phyloP scores from a whole-genome alignment of 257 asterid genomes.

The Solanum medicagineum region DNA sequence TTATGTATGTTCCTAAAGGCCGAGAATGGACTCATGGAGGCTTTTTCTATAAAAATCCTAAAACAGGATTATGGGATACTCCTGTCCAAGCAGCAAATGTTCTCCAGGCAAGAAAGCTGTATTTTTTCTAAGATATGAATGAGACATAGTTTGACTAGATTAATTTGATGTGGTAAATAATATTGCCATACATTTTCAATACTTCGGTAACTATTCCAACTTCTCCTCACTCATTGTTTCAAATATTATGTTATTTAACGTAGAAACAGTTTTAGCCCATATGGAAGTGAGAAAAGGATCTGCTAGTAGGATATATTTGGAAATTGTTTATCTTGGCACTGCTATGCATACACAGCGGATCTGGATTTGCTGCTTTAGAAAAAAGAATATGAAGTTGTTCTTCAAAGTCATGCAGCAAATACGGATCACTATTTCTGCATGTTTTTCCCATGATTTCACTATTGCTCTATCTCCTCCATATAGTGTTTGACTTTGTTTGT shows the following conservation, averaged over 20 bases:
- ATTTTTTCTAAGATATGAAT: not conserved
- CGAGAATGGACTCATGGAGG: slow-evolving; percentile 95
- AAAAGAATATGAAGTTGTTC: not conserved
- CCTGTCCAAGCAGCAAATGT: slow-evolving; percentile 78
- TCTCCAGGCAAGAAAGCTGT: slow-evolving; percentile 39
- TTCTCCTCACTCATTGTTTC: not conserved
- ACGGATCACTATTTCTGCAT: not conserved
- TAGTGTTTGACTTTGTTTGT: not conserved
- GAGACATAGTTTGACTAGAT: not conserved
- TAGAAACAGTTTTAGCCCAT: not conserved
- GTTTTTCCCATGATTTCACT: not conserved
- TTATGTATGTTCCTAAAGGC: slow-evolving; percentile 77
- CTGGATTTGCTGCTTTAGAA: not conserved
- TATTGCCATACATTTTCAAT: not conserved
- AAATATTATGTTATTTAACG: not conserved
- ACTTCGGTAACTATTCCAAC: not conserved
- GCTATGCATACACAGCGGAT: not conserved
- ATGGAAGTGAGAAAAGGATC: not conserved
- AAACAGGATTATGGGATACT: slow-evolving; percentile 83
- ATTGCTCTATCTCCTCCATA: not conserved
- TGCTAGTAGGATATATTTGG: not conserved
- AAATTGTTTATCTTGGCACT: not conserved
- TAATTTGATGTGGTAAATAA: not conserved
- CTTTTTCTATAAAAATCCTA: slow-evolving; percentile 62
- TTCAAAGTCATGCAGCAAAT: not conserved